Evolutionary conservation across 495 filamentous ascomycete species (phyloP).

Genomic region (Podospora pseudocomata): DNA sequence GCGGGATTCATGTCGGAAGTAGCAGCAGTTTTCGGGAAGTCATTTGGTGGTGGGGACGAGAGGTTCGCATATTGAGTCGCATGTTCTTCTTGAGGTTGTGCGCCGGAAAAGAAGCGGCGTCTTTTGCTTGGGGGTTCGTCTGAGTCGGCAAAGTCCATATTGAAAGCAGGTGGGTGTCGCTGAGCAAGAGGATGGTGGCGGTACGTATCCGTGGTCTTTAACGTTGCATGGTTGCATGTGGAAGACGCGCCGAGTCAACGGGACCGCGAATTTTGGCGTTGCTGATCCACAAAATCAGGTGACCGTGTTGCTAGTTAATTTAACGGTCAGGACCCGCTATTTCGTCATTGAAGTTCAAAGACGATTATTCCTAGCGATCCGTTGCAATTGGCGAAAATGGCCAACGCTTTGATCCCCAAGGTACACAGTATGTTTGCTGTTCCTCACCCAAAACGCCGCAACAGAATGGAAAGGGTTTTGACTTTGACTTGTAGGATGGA

Average conservation of each 20-base stretch:
- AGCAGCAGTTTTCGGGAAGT: too few relatives aligned
- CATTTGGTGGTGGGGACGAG: background rate
- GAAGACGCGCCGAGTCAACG: constrained; percentile 34
- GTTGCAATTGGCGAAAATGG: background rate
- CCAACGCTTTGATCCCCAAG: background rate
- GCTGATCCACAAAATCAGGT: constrained; percentile 20
- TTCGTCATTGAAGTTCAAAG: constrained; percentile 1
- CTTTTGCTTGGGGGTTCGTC: constrained; percentile 71
- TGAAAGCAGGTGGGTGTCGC: constrained; percentile 19
- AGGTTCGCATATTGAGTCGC: background rate
- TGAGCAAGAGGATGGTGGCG: background rate
- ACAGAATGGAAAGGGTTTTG: background rate
- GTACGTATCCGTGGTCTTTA: background rate
- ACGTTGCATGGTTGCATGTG: constrained; percentile 1
- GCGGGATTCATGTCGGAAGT: background rate
- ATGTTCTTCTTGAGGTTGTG: constrained; percentile 31
- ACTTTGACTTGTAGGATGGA: constrained; percentile 6
- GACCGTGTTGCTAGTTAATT: constrained; percentile 21
- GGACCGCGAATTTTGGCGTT: constrained; percentile 33
- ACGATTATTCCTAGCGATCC: background rate
- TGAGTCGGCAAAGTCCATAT: constrained; percentile 54
- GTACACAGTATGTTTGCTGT: background rate
- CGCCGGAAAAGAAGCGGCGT: constrained; percentile 73
- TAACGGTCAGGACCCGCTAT: constrained; percentile 1
- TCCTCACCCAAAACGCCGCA: background rate